Conservation (phyloP, 129 eudicot species). For the Tanacetum coccineum region DNA sequence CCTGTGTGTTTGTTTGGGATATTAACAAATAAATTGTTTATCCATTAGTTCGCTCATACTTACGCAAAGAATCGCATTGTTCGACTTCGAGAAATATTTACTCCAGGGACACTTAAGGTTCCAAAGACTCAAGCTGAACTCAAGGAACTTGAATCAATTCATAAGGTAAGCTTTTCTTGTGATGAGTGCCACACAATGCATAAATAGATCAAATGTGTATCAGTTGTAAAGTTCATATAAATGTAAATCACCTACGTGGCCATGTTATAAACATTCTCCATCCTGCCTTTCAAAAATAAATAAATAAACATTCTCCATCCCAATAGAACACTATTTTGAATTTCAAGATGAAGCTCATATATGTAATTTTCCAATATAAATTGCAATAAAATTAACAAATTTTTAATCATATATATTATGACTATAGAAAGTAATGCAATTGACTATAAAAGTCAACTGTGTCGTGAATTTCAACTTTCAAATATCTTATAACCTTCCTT, state of each 20-base stretch:
- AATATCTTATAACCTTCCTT: too few species aligned
- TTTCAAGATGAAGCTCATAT: neutral
- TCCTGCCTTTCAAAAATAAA: too few species aligned
- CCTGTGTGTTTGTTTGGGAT: conserved; percentile 23
- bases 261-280: neutral
- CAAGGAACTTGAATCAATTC: conserved; percentile 93
- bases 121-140: conserved; percentile 71
- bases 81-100: conserved; percentile 82
- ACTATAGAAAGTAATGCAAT: neutral
- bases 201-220: neutral
- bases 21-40: conserved; percentile 10
- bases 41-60: conserved; percentile 63
- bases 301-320: neutral
- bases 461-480: too few species aligned
- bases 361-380: neutral
- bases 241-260: neutral
- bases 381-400: neutral
- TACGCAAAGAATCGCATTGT: conserved; percentile 74
- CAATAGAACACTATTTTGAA: neutral
- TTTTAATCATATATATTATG: neutral
- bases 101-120: conserved; percentile 80
- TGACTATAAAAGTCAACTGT: neutral
- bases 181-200: neutral
- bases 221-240: neutral
- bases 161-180: conserved; percentile 55